Conservation (phyloP, 345 rosid genomes). For the Rhodamnia rubescens region DNA sequence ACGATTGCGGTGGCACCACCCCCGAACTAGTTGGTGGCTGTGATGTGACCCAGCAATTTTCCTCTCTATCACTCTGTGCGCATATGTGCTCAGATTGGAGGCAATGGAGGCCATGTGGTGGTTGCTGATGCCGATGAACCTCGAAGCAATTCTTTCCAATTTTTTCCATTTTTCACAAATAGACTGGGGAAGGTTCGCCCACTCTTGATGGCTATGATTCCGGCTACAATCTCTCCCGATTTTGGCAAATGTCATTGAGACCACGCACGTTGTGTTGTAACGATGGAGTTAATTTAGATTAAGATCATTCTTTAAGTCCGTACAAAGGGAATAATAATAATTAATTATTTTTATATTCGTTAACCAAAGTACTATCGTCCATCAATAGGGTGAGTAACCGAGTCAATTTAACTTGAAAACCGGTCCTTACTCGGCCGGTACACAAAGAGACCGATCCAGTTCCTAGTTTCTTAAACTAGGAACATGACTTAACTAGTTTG, state of each 20-base stretch:
- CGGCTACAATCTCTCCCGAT: rapidly evolving
- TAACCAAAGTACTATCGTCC: too few species aligned
- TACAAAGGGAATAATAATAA: too few species aligned
- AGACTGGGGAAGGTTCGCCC: neutral
- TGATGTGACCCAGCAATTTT: neutral
- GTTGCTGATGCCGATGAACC: neutral
- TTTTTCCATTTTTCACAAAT: neutral
- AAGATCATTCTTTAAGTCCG: too few species aligned
- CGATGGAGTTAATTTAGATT: too few species aligned
- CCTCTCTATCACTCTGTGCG: neutral
- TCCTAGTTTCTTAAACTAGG: too few species aligned
- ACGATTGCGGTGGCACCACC: neutral
- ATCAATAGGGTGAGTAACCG: too few species aligned
- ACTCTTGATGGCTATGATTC: neutral
- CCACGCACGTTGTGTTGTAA: neutral
- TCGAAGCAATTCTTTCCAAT: neutral
- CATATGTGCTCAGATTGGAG: neutral
- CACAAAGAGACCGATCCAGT: too few species aligned
- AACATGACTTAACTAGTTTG: too few species aligned
- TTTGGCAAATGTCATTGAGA: neutral
- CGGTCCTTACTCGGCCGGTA: too few species aligned
- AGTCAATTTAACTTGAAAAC: too few species aligned
- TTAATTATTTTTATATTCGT: too few species aligned
- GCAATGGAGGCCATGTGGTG: neutral
- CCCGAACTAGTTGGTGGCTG: neutral